Conservation (phyloP, 2,329 filamentous ascomycete species). For the Furcasterigmium sp. region DNA sequence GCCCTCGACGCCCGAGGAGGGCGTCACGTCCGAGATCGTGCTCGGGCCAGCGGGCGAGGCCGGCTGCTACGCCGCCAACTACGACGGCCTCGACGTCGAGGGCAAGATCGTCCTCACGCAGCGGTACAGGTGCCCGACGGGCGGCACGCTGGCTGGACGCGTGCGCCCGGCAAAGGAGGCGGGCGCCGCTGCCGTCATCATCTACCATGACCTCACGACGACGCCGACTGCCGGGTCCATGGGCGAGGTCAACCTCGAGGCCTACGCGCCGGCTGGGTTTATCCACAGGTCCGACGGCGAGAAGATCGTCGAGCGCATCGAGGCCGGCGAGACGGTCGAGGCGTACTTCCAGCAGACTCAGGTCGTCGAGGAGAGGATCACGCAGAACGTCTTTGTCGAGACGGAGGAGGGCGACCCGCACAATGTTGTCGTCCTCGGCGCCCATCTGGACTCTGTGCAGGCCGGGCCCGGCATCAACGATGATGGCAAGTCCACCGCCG, state of each 20-base stretch:
- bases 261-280: conserved; percentile 21
- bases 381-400: conserved; percentile 40
- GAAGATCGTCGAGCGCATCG: conserved; percentile 30
- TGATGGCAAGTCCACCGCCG: conserved; percentile 23
- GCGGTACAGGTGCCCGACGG: conserved; percentile 23
- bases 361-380: conserved; percentile 31
- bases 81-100: conserved; percentile 17
- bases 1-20: conserved; percentile 38
- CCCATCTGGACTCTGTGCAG: conserved; percentile 37
- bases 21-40: conserved; percentile 26
- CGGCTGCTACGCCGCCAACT: conserved; percentile 19
- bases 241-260: conserved; percentile 18
- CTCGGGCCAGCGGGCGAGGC: conserved; percentile 19
- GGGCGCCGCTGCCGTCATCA: conserved; percentile 22
- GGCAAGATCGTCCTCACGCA: conserved; percentile 28
- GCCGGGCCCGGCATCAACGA: conserved; percentile 41
- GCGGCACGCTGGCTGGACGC: conserved; percentile 23
- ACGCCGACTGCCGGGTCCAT: conserved; percentile 25
- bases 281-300: conserved; percentile 32
- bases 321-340: conserved; percentile 29
- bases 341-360: conserved; percentile 28
- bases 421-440: conserved; percentile 37
- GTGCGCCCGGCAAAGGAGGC: conserved; percentile 21
- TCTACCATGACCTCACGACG: conserved; percentile 23
- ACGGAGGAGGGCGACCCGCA: conserved; percentile 36